These are phyloP conservation scores for Globisporangium acanthophoron DNA, from an alignment of 352 stramenopile genomes.

Conservation along the genomic window DNA sequence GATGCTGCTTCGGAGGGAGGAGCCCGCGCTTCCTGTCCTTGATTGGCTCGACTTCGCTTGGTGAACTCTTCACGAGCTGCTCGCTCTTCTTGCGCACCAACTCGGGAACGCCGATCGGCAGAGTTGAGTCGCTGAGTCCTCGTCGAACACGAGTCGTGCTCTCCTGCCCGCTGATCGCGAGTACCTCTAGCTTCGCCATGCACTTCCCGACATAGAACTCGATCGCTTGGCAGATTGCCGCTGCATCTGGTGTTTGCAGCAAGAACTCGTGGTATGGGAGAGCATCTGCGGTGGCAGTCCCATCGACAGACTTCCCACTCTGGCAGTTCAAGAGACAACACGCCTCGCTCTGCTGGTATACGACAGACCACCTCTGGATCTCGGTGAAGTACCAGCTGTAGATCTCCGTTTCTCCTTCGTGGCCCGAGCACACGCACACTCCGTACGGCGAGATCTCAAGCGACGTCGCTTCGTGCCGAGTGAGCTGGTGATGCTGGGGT, in stretches of 20 bases:
- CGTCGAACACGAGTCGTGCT: constrained; percentile 8
- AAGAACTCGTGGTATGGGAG: constrained; percentile 31
- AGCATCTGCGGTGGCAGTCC: not conserved
- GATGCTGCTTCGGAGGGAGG: not conserved
- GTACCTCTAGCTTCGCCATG: constrained; percentile 68
- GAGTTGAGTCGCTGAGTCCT: constrained; percentile 1
- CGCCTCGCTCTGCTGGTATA: constrained; percentile 39
- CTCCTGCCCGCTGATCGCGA: constrained; percentile 27
- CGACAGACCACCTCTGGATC: constrained; percentile 71
- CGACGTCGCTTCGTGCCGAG: constrained; percentile 32
- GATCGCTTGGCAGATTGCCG: constrained; percentile 52
- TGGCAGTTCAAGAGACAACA: constrained; percentile 60
- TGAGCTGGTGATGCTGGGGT: constrained; percentile 19
- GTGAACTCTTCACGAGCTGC: constrained; percentile 1
- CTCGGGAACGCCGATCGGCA: not conserved
- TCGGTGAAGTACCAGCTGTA: constrained; percentile 80
- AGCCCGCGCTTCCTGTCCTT: not conserved
- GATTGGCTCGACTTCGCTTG: not conserved
- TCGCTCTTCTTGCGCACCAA: constrained; percentile 10
- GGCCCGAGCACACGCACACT: constrained; percentile 40
- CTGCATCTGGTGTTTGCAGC: constrained; percentile 49
- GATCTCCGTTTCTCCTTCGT: constrained; percentile 38
- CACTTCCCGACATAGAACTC: constrained; percentile 79
- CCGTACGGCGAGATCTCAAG: constrained; percentile 59
- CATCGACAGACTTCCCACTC: constrained; percentile 1